Evolutionary conservation across 768 basidiomycete genomes (phyloP).

Genomic region (Auricularia cornea): DNA sequence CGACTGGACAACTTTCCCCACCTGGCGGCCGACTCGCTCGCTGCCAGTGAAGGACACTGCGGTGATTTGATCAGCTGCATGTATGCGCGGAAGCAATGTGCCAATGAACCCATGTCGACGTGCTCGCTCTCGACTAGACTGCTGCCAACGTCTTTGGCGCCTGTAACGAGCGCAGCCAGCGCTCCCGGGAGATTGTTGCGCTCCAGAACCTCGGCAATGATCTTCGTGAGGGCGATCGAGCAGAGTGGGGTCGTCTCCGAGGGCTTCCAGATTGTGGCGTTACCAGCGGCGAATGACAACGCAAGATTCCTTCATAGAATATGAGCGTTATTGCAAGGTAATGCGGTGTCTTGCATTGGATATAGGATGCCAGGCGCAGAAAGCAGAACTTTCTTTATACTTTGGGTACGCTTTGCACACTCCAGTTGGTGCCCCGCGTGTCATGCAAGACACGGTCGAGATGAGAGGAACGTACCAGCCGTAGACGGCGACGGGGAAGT

Average conservation of each 20-base stretch:
- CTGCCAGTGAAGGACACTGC: conserved; percentile 93
- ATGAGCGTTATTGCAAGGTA: too few relatives aligned
- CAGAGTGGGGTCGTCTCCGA: conserved; percentile 83
- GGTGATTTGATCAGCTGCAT: background rate
- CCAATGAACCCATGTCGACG: conserved; percentile 58
- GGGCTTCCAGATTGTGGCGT: conserved; percentile 94
- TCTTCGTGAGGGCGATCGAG: conserved; percentile 84
- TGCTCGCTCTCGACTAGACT: conserved; percentile 63
- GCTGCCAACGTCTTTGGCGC: conserved; percentile 73
- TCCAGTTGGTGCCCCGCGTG: too few relatives aligned
- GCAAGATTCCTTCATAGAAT: conserved; percentile 66
- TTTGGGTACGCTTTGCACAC: too few relatives aligned
- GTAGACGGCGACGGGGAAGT: conserved; percentile 92
- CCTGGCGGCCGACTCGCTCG: conserved; percentile 75
- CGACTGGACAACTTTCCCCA: conserved; percentile 80
- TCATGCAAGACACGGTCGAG: too few relatives aligned
- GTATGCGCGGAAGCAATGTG: too few relatives aligned
- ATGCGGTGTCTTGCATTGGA: too few relatives aligned
- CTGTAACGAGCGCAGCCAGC: conserved; percentile 73
- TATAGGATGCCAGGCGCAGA: too few relatives aligned
- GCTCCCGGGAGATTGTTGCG: conserved; percentile 78
- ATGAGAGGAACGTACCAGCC: conserved; percentile 54
- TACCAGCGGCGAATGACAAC: conserved; percentile 81
- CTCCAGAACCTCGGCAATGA: conserved; percentile 74
- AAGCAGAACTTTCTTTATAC: too few relatives aligned